phyloP scores from a whole-genome alignment of 768 basidiomycete species.

The Boletus vermiculosoides region DNA sequence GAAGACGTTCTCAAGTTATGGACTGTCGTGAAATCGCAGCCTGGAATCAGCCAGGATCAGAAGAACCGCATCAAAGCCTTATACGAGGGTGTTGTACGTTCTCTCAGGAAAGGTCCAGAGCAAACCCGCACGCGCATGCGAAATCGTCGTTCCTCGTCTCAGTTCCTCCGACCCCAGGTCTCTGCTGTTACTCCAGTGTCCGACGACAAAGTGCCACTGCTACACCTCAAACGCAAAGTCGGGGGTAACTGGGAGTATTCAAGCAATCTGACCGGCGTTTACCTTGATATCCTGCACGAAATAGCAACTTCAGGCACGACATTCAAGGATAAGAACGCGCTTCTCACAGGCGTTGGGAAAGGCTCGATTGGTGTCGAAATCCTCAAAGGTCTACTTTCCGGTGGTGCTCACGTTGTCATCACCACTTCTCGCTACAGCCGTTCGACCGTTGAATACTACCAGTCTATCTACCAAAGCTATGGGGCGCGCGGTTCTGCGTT shows the following conservation, averaged over 20 bases:
- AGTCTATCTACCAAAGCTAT: slow-evolving; percentile 93
- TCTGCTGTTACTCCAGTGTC: slow-evolving; percentile 70
- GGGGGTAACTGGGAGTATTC: slow-evolving; percentile 96
- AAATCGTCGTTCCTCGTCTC: slow-evolving; percentile 88
- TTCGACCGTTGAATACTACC: slow-evolving; percentile 96
- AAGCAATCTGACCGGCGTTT: slow-evolving; percentile 92
- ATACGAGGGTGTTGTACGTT: slow-evolving; percentile 95
- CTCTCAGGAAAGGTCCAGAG: slow-evolving; percentile 79
- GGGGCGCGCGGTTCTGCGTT: slow-evolving; percentile 96
- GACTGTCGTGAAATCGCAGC: slow-evolving; percentile 96
- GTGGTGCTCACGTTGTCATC: slow-evolving; percentile 94
- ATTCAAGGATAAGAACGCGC: slow-evolving; percentile 98
- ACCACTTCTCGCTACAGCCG: slow-evolving; percentile 98
- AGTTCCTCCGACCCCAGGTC: slow-evolving; percentile 92
- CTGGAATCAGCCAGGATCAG: slow-evolving; percentile 95
- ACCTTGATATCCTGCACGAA: slow-evolving; percentile 95
- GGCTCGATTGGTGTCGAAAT: slow-evolving; percentile 98
- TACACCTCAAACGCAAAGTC: slow-evolving; percentile 96
- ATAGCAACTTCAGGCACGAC: slow-evolving; percentile 98
- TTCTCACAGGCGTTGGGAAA: slow-evolving; percentile 96
- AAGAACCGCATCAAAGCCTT: slow-evolving; percentile 93
- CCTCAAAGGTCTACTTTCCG: slow-evolving; percentile 92
- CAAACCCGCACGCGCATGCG: slow-evolving; percentile 54
- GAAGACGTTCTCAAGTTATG: slow-evolving; percentile 96
- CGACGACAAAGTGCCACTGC: slow-evolving; percentile 86